Evolutionary conservation across 2,329 filamentous ascomycete species (phyloP).

Genomic region (Colletotrichum camelliae): DNA sequence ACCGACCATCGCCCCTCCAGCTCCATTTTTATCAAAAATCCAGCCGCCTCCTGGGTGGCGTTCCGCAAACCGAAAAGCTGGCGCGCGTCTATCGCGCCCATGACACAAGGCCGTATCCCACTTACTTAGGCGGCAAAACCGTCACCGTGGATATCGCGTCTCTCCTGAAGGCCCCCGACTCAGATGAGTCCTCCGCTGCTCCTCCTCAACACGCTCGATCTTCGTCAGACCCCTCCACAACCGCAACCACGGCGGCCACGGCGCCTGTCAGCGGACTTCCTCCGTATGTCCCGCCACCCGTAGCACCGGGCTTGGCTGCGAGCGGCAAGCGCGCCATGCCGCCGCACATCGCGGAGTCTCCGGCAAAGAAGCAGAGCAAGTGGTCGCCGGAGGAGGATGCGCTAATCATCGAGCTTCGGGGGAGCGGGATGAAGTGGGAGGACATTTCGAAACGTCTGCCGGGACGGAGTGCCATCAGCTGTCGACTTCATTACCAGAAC

Average conservation of each 20-base stretch:
- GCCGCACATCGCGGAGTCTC: constrained; percentile 65
- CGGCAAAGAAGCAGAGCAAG: constrained; percentile 94
- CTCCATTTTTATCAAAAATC: background rate
- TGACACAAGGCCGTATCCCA: constrained; percentile 31
- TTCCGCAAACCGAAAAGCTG: constrained; percentile 19
- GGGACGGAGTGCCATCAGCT: constrained; percentile 91
- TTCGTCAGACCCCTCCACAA: constrained; percentile 36
- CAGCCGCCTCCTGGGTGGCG: constrained; percentile 6
- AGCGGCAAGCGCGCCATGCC: constrained; percentile 55
- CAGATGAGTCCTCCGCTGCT: constrained; percentile 70
- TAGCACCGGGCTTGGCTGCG: constrained; percentile 36
- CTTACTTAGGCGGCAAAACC: constrained; percentile 46
- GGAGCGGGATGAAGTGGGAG: constrained; percentile 97
- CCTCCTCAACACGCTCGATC: constrained; percentile 43
- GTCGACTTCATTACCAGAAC: constrained; percentile 94
- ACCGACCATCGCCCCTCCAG: constrained; percentile 4
- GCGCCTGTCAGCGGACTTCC: constrained; percentile 20
- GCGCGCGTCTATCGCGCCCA: constrained; percentile 30
- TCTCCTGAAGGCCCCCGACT: constrained; percentile 79
- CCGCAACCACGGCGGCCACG: constrained; percentile 26
- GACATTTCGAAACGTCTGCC: constrained; percentile 93
- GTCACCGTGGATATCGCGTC: constrained; percentile 95
- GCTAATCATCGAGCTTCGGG: constrained; percentile 90
- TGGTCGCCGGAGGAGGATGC: constrained; percentile 94
- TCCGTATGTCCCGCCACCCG: constrained; percentile 26